phyloP scores from a whole-genome alignment of 345 rosid species.

The Corymbia maculata region DNA sequence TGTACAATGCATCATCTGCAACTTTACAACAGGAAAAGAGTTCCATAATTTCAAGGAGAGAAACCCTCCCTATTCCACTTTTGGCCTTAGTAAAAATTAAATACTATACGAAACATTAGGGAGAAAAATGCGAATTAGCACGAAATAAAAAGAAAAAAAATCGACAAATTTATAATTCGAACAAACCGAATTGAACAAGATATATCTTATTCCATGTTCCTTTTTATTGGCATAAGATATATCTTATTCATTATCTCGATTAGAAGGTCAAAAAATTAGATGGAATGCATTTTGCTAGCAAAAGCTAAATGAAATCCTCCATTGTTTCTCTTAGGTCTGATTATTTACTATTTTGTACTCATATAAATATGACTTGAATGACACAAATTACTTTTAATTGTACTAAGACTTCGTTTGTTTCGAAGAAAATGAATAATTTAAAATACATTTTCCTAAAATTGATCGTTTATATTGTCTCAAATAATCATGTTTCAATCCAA shows the following conservation, averaged over 20 bases:
- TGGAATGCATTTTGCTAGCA: background rate
- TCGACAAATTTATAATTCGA: background rate
- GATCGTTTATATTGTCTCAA: background rate
- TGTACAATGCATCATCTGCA: background rate
- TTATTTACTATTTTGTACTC: background rate
- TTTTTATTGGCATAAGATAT: background rate
- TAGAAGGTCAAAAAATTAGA: background rate
- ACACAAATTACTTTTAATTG: background rate
- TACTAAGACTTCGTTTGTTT: background rate
- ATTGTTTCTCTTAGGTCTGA: background rate
- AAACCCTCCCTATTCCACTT: background rate
- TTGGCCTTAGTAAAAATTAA: background rate
- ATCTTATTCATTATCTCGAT: background rate
- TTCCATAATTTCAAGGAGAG: background rate
- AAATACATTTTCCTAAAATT: background rate
- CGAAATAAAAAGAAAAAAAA: background rate
- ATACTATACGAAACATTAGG: background rate
- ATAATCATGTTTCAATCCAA: background rate
- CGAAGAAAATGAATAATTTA: too few species aligned
- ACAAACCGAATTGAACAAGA: background rate
- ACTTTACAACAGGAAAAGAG: background rate
- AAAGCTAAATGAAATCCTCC: background rate
- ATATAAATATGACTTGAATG: background rate
- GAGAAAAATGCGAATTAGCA: background rate
- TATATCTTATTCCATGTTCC: background rate